Conservation (phyloP, 2,329 filamentous ascomycete genomes). For the Cladosporium sphaerospermum region DNA sequence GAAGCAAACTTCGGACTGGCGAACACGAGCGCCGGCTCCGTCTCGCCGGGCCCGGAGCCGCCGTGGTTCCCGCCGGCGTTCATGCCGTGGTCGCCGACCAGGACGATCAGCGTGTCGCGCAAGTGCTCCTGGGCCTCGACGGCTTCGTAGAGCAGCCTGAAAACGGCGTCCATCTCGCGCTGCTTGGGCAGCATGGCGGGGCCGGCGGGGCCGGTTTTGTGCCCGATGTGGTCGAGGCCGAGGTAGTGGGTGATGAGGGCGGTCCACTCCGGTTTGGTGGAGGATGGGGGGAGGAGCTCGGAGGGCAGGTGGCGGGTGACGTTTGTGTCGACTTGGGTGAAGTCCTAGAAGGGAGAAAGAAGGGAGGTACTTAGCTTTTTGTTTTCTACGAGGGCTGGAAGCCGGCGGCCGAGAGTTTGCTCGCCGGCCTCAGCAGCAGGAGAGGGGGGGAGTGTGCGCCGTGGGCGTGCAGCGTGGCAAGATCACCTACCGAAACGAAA, state of each 20-base stretch:
- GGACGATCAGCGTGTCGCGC: constrained; percentile 69
- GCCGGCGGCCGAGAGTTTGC: neutral
- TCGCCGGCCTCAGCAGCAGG: neutral
- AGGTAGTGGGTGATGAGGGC: constrained; percentile 93
- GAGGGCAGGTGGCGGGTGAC: constrained; percentile 81
- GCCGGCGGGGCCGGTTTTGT: constrained; percentile 82
- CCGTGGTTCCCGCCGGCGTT: constrained; percentile 97
- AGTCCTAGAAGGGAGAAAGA: constrained; percentile 60
- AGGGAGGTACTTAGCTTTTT: constrained; percentile 2
- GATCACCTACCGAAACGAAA: constrained; percentile 80
- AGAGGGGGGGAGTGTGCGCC: no score
- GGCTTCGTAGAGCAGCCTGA: constrained; percentile 67
- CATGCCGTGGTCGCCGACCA: constrained; percentile 98
- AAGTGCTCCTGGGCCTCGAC: constrained; percentile 68
- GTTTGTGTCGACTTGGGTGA: constrained; percentile 95
- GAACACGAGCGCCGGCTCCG: constrained; percentile 86
- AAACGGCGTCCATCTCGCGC: constrained; percentile 82
- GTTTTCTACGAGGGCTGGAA: neutral
- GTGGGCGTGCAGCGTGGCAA: neutral
- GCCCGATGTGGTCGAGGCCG: constrained; percentile 92
- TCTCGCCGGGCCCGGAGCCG: constrained; percentile 88
- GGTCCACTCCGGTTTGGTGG: constrained; percentile 69
- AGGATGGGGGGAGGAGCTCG: constrained; percentile 52
- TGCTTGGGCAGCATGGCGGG: constrained; percentile 92
- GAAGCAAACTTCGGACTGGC: constrained; percentile 63